Conservation (phyloP, 1,284 basidiomycete species). For the Cerrena zonata region DNA sequence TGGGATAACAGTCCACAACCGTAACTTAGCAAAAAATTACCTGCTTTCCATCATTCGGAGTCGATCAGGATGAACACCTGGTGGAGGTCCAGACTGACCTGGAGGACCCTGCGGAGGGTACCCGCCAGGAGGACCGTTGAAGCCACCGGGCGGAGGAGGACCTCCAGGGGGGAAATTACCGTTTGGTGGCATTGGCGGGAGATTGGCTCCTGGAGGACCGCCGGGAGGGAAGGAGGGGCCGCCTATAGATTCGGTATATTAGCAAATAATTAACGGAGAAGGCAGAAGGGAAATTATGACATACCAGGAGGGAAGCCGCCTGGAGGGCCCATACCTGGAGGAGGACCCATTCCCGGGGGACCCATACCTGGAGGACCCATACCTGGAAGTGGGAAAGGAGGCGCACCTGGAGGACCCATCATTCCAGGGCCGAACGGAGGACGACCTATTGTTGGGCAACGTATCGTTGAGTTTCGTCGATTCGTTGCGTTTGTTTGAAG, state of each 20-base stretch:
- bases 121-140: slow-evolving; percentile 28
- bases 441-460: slow-evolving; percentile 34
- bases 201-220: slow-evolving; percentile 19
- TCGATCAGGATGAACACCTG: slow-evolving; percentile 81
- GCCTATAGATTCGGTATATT: slow-evolving; percentile 11
- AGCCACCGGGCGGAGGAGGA: slow-evolving; percentile 32
- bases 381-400: slow-evolving; percentile 33
- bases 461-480: background rate
- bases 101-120: slow-evolving; percentile 32
- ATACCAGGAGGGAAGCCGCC: slow-evolving; percentile 22
- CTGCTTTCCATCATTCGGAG: slow-evolving; percentile 68
- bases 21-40: no score
- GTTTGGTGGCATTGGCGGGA: slow-evolving; percentile 56
- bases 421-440: slow-evolving; percentile 67
- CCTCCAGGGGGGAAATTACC: slow-evolving; percentile 20
- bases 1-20: no score
- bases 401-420: slow-evolving; percentile 40
- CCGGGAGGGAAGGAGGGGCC: slow-evolving; percentile 16
- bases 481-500: slow-evolving; percentile 1
- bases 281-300: background rate
- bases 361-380: slow-evolving; percentile 29
- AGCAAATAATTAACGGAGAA: slow-evolving; percentile 8
- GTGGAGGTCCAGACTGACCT: slow-evolving; percentile 20
- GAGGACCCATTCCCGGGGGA: slow-evolving; percentile 30
- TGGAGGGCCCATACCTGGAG: slow-evolving; percentile 30